Conservation (phyloP, 2,329 filamentous ascomycete genomes). For the Escovopsis weberi region DNA sequence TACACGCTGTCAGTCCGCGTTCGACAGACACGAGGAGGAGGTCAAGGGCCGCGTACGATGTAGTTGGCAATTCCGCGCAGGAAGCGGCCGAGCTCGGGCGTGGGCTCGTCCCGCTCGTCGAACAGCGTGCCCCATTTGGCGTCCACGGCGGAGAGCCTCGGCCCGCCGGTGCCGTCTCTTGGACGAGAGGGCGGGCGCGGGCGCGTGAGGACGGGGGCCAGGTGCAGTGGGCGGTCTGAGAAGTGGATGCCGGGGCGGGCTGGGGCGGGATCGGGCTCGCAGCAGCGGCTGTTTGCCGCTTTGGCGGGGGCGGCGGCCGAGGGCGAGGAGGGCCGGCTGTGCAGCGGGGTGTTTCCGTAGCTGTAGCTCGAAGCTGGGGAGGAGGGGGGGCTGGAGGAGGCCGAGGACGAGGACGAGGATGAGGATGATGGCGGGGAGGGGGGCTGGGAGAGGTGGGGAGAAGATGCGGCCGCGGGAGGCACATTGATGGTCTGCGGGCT, state of each 20-base stretch:
- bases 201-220: slow-evolving; percentile 5
- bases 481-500: too few relatives aligned
- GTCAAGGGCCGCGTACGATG: slow-evolving; percentile 37
- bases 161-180: neutral
- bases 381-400: slow-evolving; percentile 1
- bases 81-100: slow-evolving; percentile 53
- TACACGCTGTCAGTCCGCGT: too few relatives aligned
- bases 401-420: neutral
- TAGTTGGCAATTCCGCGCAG: slow-evolving; percentile 60
- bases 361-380: slow-evolving; percentile 6
- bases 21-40: too few relatives aligned
- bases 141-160: slow-evolving; percentile 36
- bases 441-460: too few relatives aligned
- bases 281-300: neutral
- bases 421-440: neutral
- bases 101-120: slow-evolving; percentile 50
- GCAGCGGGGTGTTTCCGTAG: neutral
- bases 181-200: neutral
- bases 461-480: too few relatives aligned
- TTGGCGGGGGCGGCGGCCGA: neutral
- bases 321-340: neutral
- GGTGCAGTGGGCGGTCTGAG: slow-evolving; percentile 14
- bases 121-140: slow-evolving; percentile 68
- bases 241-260: slow-evolving; percentile 17
- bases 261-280: neutral